Conservation (phyloP, 768 basidiomycete species). For the Calocybe gangraenosa region DNA sequence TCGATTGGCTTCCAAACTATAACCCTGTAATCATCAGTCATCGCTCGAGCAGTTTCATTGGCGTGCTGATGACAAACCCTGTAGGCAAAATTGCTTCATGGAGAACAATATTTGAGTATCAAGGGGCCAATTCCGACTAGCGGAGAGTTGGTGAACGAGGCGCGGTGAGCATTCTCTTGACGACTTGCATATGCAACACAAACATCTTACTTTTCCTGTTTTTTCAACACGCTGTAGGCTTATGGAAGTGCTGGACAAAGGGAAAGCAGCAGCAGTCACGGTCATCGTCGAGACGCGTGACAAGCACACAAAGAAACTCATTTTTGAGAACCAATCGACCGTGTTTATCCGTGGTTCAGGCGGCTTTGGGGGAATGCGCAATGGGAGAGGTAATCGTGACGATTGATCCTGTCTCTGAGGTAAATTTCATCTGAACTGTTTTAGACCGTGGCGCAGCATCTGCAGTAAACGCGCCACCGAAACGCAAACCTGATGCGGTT, state of each 20-base stretch:
- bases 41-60: background rate
- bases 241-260: slow-evolving; percentile 83
- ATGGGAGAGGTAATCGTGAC: slow-evolving; percentile 85
- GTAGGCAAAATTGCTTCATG: slow-evolving; percentile 94
- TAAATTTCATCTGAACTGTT: too few species aligned
- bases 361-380: slow-evolving; percentile 92
- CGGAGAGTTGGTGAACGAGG: slow-evolving; percentile 72
- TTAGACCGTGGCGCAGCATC: slow-evolving; percentile 90
- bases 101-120: slow-evolving; percentile 92
- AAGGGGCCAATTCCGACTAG: slow-evolving; percentile 82
- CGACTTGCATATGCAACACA: background rate
- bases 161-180: slow-evolving; percentile 41
- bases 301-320: slow-evolving; percentile 66
- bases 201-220: background rate
- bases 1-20: slow-evolving; percentile 93
- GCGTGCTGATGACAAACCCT: background rate
- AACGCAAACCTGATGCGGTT: slow-evolving; percentile 79
- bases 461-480: slow-evolving; percentile 75
- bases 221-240: slow-evolving; percentile 36
- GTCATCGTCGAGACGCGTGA: slow-evolving; percentile 76
- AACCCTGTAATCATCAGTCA: slow-evolving; percentile 77
- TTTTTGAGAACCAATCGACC: slow-evolving; percentile 92
- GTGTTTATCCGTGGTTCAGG: slow-evolving; percentile 91
- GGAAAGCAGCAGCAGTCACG: slow-evolving; percentile 91
- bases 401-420: slow-evolving; percentile 22